Evolutionary conservation across 306 rosid genomes (phyloP).

Genomic region (Dryas octopetala): DNA sequence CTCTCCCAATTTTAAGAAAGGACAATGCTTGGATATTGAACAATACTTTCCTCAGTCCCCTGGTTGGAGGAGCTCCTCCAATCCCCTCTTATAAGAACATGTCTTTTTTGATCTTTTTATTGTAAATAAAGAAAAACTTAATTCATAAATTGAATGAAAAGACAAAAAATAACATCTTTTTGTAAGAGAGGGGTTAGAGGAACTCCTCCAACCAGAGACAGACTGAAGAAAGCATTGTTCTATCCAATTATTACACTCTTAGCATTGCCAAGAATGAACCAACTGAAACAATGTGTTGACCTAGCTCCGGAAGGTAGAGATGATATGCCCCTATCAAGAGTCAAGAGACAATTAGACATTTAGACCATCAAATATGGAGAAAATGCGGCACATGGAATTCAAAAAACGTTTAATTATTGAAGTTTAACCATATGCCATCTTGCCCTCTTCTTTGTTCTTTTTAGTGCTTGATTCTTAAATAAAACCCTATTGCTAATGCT

Average conservation of each 20-base stretch:
- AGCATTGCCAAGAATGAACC: neutral
- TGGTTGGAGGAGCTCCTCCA: no score
- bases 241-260: neutral
- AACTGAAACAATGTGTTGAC: neutral
- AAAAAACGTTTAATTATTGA: neutral
- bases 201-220: no score
- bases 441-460: neutral
- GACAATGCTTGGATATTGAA: no score
- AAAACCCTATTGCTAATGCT: neutral
- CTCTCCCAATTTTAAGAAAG: no score
- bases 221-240: no score
- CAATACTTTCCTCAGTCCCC: no score
- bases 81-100: no score
- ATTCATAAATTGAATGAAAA: no score
- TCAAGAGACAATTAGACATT: neutral
- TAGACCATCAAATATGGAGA: neutral
- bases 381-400: constrained; percentile 12
- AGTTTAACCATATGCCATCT: neutral
- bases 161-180: no score
- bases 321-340: neutral
- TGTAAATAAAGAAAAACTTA: no score
- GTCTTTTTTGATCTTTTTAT: no score
- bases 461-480: neutral
- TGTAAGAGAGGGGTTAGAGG: no score
- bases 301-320: neutral